Conservation (phyloP, 2,329 filamentous ascomycete species). For the Trichophyton mentagrophytes region DNA sequence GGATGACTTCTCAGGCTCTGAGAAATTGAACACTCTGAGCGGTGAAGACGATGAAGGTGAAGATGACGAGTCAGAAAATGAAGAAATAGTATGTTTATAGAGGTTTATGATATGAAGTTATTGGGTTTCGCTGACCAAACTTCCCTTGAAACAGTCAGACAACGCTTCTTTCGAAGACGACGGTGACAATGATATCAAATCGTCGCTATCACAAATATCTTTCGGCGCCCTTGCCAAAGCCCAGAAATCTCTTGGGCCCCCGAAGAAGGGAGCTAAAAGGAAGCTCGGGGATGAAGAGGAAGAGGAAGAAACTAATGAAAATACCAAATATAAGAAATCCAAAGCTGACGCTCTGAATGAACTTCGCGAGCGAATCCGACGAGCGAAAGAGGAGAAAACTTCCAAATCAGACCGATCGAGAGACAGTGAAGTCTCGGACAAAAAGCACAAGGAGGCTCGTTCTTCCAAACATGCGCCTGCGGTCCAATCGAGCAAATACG, state of each 20-base stretch:
- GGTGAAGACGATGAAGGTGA: constrained; percentile 24
- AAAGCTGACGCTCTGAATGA: constrained; percentile 22
- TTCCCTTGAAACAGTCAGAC: constrained; percentile 7
- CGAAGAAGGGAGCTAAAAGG: constrained; percentile 13
- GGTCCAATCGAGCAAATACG: constrained; percentile 67
- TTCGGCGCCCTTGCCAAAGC: constrained; percentile 86
- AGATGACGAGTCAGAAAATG: constrained; percentile 22
- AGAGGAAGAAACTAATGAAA: constrained; percentile 5
- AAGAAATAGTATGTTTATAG: constrained; percentile 16
- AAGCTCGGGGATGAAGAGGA: background rate
- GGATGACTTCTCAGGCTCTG: background rate
- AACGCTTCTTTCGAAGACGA: background rate
- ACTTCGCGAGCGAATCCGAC: constrained; percentile 29
- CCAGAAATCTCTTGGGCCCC: constrained; percentile 51
- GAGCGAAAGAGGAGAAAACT: constrained; percentile 32
- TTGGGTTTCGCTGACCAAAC: background rate
- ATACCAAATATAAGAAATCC: background rate
- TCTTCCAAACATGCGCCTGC: constrained; percentile 77
- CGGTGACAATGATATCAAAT: constrained; percentile 25
- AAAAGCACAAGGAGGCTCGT: constrained; percentile 17
- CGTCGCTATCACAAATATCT: constrained; percentile 50
- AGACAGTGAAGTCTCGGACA: constrained; percentile 26
- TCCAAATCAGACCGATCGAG: constrained; percentile 18
- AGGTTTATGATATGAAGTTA: constrained; percentile 7
- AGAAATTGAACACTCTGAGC: background rate